Evolutionary conservation across 148 eudicot species (phyloP), one percentile per base, ranked within the genome.

Genomic region (Chenopodium quinoa): DNA sequence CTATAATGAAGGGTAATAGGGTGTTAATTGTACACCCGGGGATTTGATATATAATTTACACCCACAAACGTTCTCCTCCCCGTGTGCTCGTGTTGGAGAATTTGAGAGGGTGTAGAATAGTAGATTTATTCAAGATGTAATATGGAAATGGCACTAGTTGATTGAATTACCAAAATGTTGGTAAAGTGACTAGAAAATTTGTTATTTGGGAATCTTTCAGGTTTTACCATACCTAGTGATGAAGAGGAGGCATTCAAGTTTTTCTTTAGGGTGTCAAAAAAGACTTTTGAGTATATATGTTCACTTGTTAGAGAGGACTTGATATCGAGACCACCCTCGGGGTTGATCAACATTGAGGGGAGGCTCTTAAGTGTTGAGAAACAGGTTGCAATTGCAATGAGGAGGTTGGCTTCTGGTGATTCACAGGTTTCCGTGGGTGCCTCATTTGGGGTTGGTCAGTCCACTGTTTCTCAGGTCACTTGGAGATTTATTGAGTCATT

Each of bases 311-410:
- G 97, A 78, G 92, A 94, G 72, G 95, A 97, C 85, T 84, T 94
- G 47, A 89, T 97, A 80, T 97, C 99, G 72, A 88, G 99, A 78
- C 99, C 99, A 0, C 99, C 99, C 29, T 97, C 99, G 29, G 99
- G 99, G 27, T 88, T 97, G 71, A 97, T 97, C 77, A 97, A 97
- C 88, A 97, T 97, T 34, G 99, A 97, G 83, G 99, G 99, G 75
- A 88, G 99, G 78, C 98, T 97, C 69, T 91, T 97, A 25, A 97
- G 97, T 86, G 99, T 97, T 6, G 99, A 97, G 85, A 97, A 97
- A 82, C 99, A 97, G 89, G 99, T 97, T 73, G 99, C 99, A 1
- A 97, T 94, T 63, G 99, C 97, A 10, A 79, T 97, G 71, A 84
- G 97, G 78, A 88, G 99, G 83, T 88, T 97, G 78, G 99, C 98